Percentiles rank a stretch among this genome's conserved stretches.
These are phyloP conservation scores for Apium graveolens DNA, from an alignment of 129 eudicot genomes.

Conservation along the genomic window DNA sequence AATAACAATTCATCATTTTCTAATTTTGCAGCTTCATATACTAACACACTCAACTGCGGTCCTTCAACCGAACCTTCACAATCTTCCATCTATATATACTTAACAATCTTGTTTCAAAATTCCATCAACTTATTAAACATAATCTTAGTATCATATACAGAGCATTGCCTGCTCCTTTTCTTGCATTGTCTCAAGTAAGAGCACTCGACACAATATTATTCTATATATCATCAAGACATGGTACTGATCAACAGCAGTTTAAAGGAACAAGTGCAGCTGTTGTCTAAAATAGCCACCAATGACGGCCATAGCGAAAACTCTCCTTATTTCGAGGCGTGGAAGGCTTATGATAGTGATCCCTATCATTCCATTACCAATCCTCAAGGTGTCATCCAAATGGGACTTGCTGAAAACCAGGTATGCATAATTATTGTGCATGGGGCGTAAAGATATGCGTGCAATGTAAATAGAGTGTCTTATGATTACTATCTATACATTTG, in stretches of 20 bases:
- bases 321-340: slow-evolving; percentile 56
- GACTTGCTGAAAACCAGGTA: slow-evolving; percentile 59
- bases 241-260: not conserved
- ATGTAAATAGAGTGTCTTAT: not conserved
- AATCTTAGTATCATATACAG: too few species aligned
- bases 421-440: not conserved
- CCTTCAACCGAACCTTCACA: not conserved
- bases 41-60: not conserved
- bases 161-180: not conserved
- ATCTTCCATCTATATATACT: not conserved
- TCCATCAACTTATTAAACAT: not conserved
- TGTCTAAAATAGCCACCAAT: slow-evolving; percentile 41
- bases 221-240: not conserved
- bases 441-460: not conserved
- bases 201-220: too few species aligned
- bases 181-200: too few species aligned
- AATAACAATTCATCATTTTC: too few species aligned
- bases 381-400: slow-evolving; percentile 55
- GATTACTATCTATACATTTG: not conserved
- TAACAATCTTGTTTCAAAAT: not conserved
- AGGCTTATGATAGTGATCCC: slow-evolving; percentile 51
- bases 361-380: slow-evolving; percentile 37
- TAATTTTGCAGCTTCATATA: too few species aligned
- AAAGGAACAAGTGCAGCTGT: slow-evolving; percentile 1
- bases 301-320: slow-evolving; percentile 65